Percentiles rank a stretch among this genome's conserved stretches.
These are phyloP conservation scores for Fraxinus dipetala DNA, from an alignment of 305 asterid genomes.

Conservation along the genomic window DNA sequence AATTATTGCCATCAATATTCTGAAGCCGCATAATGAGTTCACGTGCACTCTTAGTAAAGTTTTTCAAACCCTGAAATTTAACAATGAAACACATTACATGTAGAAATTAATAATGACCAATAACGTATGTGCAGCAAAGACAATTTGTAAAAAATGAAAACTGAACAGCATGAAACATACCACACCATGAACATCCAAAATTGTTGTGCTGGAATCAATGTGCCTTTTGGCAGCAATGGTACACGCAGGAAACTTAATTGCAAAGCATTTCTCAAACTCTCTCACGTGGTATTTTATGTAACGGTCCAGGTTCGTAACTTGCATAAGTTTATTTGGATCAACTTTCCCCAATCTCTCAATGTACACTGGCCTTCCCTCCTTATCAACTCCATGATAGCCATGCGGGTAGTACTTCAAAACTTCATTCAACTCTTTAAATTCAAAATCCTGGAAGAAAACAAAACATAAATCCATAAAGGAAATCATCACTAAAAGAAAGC, in stretches of 20 bases:
- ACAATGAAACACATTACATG: neutral
- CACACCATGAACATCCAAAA: conserved; percentile 97
- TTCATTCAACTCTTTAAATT: conserved; percentile 70
- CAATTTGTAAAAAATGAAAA: conserved; percentile 2
- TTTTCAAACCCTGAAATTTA: conserved; percentile 70
- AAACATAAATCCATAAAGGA: neutral
- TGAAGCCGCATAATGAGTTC: conserved; percentile 86
- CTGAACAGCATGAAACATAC: conserved; percentile 42
- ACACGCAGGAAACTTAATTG: conserved; percentile 90
- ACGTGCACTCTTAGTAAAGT: conserved; percentile 77
- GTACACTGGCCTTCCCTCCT: conserved; percentile 89
- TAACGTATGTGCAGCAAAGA: neutral
- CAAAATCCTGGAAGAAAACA: conserved; percentile 63
- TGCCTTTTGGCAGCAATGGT: conserved; percentile 93
- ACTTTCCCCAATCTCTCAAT: conserved; percentile 94
- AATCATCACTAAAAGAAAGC: neutral
- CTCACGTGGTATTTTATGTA: conserved; percentile 79
- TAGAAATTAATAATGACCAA: neutral
- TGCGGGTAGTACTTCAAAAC: conserved; percentile 89
- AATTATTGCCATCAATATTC: conserved; percentile 91
- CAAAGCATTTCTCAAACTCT: conserved; percentile 79
- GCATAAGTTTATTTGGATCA: conserved; percentile 90
- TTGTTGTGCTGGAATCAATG: conserved; percentile 93
- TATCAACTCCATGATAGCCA: conserved; percentile 95
- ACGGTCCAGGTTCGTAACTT: conserved; percentile 87